Evolutionary conservation across 2,329 filamentous ascomycete species (phyloP), one percentile per base, ranked within the genome.

Genomic region (Dactylonectria macrodidyma): DNA sequence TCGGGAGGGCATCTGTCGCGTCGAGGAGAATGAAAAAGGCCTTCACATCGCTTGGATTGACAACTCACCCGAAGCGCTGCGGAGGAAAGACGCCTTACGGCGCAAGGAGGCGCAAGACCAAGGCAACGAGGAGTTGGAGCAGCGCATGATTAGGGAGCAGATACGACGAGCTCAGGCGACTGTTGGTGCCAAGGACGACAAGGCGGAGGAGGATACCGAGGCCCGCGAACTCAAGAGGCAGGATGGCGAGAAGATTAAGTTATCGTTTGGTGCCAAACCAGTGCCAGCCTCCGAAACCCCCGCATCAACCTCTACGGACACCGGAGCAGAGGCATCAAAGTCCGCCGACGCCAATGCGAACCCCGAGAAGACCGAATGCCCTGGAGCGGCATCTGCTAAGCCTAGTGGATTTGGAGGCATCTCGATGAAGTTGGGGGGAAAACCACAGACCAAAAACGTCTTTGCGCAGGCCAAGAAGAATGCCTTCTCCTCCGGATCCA

Each of bases 31-130:
- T 47, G 90, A 90, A 6, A 95, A 97, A 80, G 96, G 94, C 0
- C 76, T 98, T 47, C 92, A 95, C 76, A 91, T 99, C 61, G 87
- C 92, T 1, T 99, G 95, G 93, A 91, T 98, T 65, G 95, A 99
- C 77, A 94, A 95, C 75, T 95, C 92, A 41, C 94, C 95, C 0
- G 95, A 97, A 63, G 94, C 95, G 1, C 82, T 98, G 71, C 87
- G 90, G 74, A 85, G 95, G 58, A 90, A 93, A 69, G 95, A 98
- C 72, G 94, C 94, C 30, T 86, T 98, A 56, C 85, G 91, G 73
- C 91, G 92, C 78, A 95, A 94, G 80, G 95, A 98, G 80, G 89
- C 93, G 62, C 91, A 95, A 80, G 95, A 98, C 75, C 93, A 93
- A 73, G 94, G 95, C 2, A 95, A 98, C 74, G 95, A 98, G 79